Conservation (phyloP, 306 rosid genomes). For the Carpinus viminea region DNA sequence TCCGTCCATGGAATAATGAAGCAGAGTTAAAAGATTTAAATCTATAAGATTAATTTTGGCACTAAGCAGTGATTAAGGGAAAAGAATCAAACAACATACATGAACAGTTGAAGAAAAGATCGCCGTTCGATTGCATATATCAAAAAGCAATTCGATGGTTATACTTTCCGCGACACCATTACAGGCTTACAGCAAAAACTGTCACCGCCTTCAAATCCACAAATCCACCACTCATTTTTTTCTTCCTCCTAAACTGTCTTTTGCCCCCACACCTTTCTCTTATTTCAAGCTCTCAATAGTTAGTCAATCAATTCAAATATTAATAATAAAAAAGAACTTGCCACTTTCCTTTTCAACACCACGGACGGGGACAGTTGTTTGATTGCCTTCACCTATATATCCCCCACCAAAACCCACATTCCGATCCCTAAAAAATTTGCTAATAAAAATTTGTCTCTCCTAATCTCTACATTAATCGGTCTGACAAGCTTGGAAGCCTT, state of each 20-base stretch:
- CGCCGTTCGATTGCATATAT: slow-evolving; percentile 13
- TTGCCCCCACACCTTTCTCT: slow-evolving; percentile 40
- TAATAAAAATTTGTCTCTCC: slow-evolving; percentile 7
- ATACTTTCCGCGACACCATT: slow-evolving; percentile 44
- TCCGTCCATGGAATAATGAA: too few relatives aligned
- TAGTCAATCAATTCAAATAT: slow-evolving; percentile 46
- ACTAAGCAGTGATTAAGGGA: too few relatives aligned
- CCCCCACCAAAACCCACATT: slow-evolving; percentile 16
- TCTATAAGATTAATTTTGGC: too few relatives aligned
- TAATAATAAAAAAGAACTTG: slow-evolving; percentile 28
- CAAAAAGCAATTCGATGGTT: slow-evolving; percentile 29
- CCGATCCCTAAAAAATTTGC: slow-evolving; percentile 33
- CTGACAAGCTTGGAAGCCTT: slow-evolving; percentile 81
- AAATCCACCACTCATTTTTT: slow-evolving; percentile 30
- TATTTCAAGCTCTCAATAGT: slow-evolving; percentile 46
- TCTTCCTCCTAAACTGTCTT: slow-evolving; percentile 32
- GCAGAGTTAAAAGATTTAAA: too few relatives aligned
- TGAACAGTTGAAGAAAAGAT: background rate
- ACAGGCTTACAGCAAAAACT: slow-evolving; percentile 27
- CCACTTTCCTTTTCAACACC: slow-evolving; percentile 57
- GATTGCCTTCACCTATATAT: slow-evolving; percentile 4
- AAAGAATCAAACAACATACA: background rate
- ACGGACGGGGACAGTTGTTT: slow-evolving; percentile 12
- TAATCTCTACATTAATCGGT: slow-evolving; percentile 69
- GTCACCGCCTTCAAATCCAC: slow-evolving; percentile 29